Percentiles rank a stretch among this genome's conserved stretches.
Conservation (phyloP, 2,329 filamentous ascomycete species). For the Fusarium chuoi region DNA sequence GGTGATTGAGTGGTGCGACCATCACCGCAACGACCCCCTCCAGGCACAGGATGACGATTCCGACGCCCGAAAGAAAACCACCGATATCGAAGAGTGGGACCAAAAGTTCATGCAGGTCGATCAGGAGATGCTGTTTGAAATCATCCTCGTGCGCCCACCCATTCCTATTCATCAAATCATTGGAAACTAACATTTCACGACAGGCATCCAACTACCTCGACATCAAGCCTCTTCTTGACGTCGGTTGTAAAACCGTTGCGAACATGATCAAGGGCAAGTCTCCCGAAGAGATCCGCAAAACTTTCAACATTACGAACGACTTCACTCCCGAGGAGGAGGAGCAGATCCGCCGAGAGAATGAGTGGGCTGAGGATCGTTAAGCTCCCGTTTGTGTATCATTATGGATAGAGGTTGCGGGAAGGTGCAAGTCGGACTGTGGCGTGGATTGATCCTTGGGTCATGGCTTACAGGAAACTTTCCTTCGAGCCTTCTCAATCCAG, state of each 20-base stretch:
- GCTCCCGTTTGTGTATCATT: not conserved
- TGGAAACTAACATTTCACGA: conserved; percentile 33
- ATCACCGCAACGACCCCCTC: conserved; percentile 91
- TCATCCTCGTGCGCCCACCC: conserved; percentile 80
- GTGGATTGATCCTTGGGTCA: not conserved
- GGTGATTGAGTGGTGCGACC: conserved; percentile 97
- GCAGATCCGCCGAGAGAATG: conserved; percentile 92
- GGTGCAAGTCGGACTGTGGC: not conserved
- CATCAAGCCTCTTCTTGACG: conserved; percentile 97
- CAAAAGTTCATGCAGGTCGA: conserved; percentile 99
- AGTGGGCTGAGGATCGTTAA: conserved; percentile 88
- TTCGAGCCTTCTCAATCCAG: not conserved
- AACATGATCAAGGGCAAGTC: conserved; percentile 99
- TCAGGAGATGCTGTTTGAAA: conserved; percentile 99
- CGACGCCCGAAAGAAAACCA: conserved; percentile 96
- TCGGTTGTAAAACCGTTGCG: conserved; percentile 98
- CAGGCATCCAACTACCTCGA: conserved; percentile 98
- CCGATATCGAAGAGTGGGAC: conserved; percentile 99
- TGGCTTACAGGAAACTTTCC: not conserved
- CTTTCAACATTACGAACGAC: conserved; percentile 99
- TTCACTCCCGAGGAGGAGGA: conserved; percentile 99
- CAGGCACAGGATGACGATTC: conserved; percentile 86
- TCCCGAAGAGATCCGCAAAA: conserved; percentile 98
- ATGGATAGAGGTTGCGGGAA: not conserved
- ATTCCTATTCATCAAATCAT: not conserved